Evolutionary conservation across 1,139 yeast species (phyloP).

Genomic region (Yamadazyma diospyri): DNA sequence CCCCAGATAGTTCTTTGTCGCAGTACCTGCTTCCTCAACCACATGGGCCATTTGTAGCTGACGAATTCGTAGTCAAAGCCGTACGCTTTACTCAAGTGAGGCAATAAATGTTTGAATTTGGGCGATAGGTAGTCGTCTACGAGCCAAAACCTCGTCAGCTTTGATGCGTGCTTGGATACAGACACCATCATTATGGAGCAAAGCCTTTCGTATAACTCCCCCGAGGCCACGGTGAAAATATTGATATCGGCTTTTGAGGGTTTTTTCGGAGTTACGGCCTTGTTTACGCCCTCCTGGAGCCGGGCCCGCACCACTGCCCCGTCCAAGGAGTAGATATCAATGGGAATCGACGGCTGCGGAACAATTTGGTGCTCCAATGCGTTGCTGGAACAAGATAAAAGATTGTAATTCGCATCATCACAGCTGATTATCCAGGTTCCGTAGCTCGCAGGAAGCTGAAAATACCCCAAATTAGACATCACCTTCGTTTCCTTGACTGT

Average conservation of each 20-base stretch:
- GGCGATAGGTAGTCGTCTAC: constrained; percentile 78
- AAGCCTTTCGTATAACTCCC: constrained; percentile 71
- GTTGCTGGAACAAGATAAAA: constrained; percentile 35
- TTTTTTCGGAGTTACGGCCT: neutral
- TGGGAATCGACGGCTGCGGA: constrained; percentile 15
- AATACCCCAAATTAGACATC: constrained; percentile 73
- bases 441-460: constrained; percentile 67
- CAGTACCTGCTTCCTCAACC: constrained; percentile 77
- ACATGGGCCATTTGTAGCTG: constrained; percentile 87
- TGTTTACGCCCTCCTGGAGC: constrained; percentile 3
- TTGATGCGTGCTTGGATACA: constrained; percentile 63
- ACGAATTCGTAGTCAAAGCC: constrained; percentile 69
- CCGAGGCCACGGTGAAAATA: constrained; percentile 81
- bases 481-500: constrained; percentile 50
- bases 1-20: constrained; percentile 85
- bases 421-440: constrained; percentile 54
- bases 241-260: constrained; percentile 60
- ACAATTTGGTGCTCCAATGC: constrained; percentile 24
- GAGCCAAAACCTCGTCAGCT: constrained; percentile 80
- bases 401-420: constrained; percentile 27
- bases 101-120: constrained; percentile 57
- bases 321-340: constrained; percentile 36
- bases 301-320: constrained; percentile 49
- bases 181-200: constrained; percentile 77
- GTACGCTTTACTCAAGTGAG: constrained; percentile 53